A percentile compares a stretch with the other conserved stretches of the same genome.
These are phyloP conservation scores for Sclerotinia sclerotiorum DNA, from an alignment of 2,329 filamentous ascomycete genomes.

Conservation along the genomic window DNA sequence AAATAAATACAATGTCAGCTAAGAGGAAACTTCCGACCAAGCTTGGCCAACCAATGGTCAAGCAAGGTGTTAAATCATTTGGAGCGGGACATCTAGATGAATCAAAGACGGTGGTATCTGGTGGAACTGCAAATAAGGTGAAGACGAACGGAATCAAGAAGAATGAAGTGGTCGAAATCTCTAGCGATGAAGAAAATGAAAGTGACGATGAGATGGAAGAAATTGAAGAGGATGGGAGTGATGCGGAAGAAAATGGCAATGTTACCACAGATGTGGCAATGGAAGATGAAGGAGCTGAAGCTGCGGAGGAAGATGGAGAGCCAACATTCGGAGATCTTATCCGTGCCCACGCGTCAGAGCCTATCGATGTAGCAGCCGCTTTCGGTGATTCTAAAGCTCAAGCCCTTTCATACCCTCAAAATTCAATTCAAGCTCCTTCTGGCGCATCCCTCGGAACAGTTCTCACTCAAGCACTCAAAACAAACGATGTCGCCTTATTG, in stretches of 20 bases:
- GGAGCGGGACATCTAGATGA: conserved; percentile 57
- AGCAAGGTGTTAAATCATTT: conserved; percentile 52
- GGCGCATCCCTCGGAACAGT: conserved; percentile 85
- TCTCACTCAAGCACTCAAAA: conserved; percentile 88
- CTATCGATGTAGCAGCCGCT: conserved; percentile 72
- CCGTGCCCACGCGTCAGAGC: conserved; percentile 64
- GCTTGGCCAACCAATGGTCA: conserved; percentile 56
- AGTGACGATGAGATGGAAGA: conserved; percentile 48
- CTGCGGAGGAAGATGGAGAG: conserved; percentile 40
- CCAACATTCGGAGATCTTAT: conserved; percentile 88
- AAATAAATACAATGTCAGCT: conserved; percentile 50
- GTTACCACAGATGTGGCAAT: conserved; percentile 41
- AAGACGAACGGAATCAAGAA: conserved; percentile 30
- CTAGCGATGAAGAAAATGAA: conserved; percentile 53
- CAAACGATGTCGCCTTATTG: conserved; percentile 84
- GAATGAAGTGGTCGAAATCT: conserved; percentile 52
- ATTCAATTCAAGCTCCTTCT: conserved; percentile 50
- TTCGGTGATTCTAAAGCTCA: conserved; percentile 44
- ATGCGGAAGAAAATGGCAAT: conserved; percentile 48
- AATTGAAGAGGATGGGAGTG: conserved; percentile 45
- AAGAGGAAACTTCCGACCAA: conserved; percentile 60
- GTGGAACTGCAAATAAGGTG: conserved; percentile 32
- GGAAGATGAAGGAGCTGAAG: conserved; percentile 44
- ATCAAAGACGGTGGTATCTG: conserved; percentile 54
- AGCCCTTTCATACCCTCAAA: conserved; percentile 33